Conservation (phyloP, 371 early-diverging fungal species). For the Choanephora cucurbitarum region DNA sequence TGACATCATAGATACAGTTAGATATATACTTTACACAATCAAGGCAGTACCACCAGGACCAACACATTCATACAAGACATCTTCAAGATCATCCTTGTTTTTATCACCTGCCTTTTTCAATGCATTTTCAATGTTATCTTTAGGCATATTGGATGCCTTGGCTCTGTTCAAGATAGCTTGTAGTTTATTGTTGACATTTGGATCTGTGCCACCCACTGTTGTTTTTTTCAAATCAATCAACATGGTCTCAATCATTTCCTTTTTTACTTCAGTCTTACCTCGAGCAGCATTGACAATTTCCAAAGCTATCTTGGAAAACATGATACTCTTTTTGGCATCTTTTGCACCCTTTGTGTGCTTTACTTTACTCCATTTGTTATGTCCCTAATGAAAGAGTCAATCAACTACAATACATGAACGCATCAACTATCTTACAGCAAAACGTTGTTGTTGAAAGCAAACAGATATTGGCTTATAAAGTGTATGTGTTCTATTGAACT, state of each 20-base stretch:
- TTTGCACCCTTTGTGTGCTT: slow-evolving; percentile 64
- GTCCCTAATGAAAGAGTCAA: slow-evolving; percentile 41
- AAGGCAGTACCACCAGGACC: slow-evolving; percentile 66
- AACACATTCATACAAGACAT: slow-evolving; percentile 67
- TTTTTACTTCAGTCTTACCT: slow-evolving; percentile 37
- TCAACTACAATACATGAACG: background rate
- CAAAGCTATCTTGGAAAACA: slow-evolving; percentile 58
- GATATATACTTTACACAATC: slow-evolving; percentile 72
- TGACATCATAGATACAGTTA: no score
- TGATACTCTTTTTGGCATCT: slow-evolving; percentile 55
- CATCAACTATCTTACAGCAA: slow-evolving; percentile 33
- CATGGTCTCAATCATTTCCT: no score
- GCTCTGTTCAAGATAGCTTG: slow-evolving; percentile 66
- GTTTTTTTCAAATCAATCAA: slow-evolving; percentile 9
- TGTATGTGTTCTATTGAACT: slow-evolving; percentile 6
- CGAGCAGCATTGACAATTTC: slow-evolving; percentile 64
- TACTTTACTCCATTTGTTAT: slow-evolving; percentile 74
- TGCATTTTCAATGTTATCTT: slow-evolving; percentile 71
- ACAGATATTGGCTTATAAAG: slow-evolving; percentile 8
- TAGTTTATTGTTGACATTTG: slow-evolving; percentile 48
- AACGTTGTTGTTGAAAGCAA: slow-evolving; percentile 38
- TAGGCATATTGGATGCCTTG: slow-evolving; percentile 66
- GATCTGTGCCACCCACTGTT: slow-evolving; percentile 62
- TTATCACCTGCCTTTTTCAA: slow-evolving; percentile 56
- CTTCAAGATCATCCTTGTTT: slow-evolving; percentile 47